Percentiles rank a stretch among this genome's conserved stretches.
phyloP scores from a whole-genome alignment of 345 rosid genomes.

The Anastatica hierochuntica region DNA sequence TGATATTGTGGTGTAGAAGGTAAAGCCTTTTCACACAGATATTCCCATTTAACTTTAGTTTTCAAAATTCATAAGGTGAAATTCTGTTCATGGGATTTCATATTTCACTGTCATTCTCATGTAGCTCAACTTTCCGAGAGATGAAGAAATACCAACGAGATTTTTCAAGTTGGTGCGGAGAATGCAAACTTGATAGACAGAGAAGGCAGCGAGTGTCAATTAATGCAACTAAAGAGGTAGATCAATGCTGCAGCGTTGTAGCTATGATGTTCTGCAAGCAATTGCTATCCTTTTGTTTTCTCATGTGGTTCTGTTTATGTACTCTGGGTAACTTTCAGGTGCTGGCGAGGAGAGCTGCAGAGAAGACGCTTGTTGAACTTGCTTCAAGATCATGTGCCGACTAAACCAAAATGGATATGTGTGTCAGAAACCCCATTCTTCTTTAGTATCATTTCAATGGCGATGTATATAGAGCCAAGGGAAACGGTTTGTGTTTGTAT shows the following conservation, averaged over 20 bases:
- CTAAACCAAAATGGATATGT: neutral
- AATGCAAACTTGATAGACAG: conserved; percentile 51
- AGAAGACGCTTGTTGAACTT: conserved; percentile 15
- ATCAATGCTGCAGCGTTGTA: neutral
- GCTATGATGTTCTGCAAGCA: neutral
- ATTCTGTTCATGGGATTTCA: neutral
- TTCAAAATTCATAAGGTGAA: neutral
- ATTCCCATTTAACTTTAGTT: too few relatives aligned
- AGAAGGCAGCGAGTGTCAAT: conserved; percentile 46
- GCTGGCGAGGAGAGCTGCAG: conserved; percentile 17
- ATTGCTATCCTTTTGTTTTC: neutral
- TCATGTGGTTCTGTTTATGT: neutral
- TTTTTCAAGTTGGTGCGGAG: conserved; percentile 84
- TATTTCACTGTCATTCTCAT: neutral
- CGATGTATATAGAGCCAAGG: too few relatives aligned
- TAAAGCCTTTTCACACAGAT: conserved; percentile 16
- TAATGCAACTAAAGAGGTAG: conserved; percentile 31
- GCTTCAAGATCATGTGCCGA: conserved; percentile 20
- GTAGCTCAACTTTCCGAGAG: conserved; percentile 76
- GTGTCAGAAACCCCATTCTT: neutral
- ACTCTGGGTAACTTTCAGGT: conserved; percentile 4
- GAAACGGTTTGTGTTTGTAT: too few relatives aligned
- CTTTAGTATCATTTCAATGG: too few relatives aligned
- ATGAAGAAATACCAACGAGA: conserved; percentile 75
- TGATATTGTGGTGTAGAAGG: conserved; percentile 96